Evolutionary conservation across 345 rosid species (phyloP), one percentile per base, ranked within the genome.

Genomic region (Zanthoxylum bungeanum): DNA sequence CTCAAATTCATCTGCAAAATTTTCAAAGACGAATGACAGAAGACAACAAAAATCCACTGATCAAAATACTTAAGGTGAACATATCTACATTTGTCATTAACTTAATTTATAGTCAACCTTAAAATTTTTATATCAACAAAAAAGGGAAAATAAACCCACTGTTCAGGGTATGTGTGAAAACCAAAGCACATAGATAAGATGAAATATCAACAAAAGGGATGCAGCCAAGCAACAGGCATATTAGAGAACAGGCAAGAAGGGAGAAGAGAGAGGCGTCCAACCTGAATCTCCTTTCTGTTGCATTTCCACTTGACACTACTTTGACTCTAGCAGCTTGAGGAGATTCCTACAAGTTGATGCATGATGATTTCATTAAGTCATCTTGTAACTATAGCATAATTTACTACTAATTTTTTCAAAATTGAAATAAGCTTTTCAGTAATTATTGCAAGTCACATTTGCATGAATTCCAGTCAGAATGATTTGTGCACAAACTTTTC

Each of bases 301-400:
- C 79, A 80, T 95, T 92, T 81, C 99, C 98, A 73, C 97, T 96
- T 8, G 97, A 93, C 82, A 93, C 76, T 58, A 96, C 98, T 86
- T 96, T 96, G 49, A 93, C 98, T 80, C 98, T 82, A 51, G 99
- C 99, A 66, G 97, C 89, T 76, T 93, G 97, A 83, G 98, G 99
- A 82, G 99, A 91, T 77, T 96, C 97, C 99, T 96, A 67, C 72
- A 90, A 37, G 58, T 57, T 58, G 70, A 67, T 36, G 19, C 61
- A 73, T 73, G 25, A 55, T 27, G 12, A n/a, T n/a, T n/a, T n/a
- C n/a, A 77, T 63, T 57, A 57, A 51, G 70, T 75, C 69, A 37
- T 31, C 52, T 63, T 55, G 68, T 30, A 55, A 24, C 49, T 36
- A 34, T 46, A 60, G 46, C 14, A 68, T 12, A 34, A 59, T 33